Evolutionary conservation across 1,284 basidiomycete species (phyloP).

Genomic region (Trametes hirsuta): DNA sequence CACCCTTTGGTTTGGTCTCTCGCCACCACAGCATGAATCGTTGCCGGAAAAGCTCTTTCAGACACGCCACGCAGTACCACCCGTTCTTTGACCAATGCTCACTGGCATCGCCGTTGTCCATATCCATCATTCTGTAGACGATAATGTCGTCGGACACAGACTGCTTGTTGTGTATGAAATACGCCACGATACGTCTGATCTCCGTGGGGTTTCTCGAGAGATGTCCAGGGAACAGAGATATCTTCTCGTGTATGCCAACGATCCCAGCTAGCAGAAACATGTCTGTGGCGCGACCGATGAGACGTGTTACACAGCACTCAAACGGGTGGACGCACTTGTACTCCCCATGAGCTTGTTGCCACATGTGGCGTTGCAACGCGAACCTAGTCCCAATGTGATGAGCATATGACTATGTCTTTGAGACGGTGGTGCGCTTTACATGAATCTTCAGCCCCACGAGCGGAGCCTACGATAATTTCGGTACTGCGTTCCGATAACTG

Average conservation of each 20-base stretch:
- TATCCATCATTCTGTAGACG: constrained; percentile 27
- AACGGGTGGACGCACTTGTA: constrained; percentile 21
- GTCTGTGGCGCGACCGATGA: constrained; percentile 19
- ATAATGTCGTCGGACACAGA: constrained; percentile 9
- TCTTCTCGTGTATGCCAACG: constrained; percentile 4
- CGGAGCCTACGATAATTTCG: background rate
- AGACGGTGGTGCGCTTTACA: background rate
- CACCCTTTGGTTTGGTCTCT: constrained; percentile 25
- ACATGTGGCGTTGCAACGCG: constrained; percentile 20
- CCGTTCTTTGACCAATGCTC: constrained; percentile 29
- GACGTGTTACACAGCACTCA: background rate
- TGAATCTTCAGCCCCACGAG: constrained; percentile 4
- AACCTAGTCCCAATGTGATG: constrained; percentile 12
- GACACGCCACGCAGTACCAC: constrained; percentile 35
- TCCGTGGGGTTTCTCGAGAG: constrained; percentile 24
- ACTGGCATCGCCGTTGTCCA: constrained; percentile 5
- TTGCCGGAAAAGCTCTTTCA: constrained; percentile 24
- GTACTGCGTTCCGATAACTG: background rate
- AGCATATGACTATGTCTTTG: background rate
- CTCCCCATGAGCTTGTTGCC: constrained; percentile 28
- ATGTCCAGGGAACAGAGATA: constrained; percentile 19
- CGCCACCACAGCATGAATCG: constrained; percentile 34
- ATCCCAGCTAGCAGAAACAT: constrained; percentile 25
- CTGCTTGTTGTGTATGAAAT: background rate
- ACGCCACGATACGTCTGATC: background rate